Evolutionary conservation across 257 asterid species (phyloP).

Genomic region (Plantago elongata): DNA sequence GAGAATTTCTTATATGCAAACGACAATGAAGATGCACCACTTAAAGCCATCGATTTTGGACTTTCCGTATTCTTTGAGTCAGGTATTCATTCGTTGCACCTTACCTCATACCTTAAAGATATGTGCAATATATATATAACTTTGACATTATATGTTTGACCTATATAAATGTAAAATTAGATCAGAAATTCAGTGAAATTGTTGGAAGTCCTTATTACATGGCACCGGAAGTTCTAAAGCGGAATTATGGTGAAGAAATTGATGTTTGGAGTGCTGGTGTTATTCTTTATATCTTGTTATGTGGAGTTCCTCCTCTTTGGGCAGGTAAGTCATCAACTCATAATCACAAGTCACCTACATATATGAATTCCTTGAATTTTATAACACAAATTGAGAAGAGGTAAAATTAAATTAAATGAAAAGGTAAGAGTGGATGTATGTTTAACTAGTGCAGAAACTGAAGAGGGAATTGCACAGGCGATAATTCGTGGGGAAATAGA

Average conservation of each 20-base stretch:
- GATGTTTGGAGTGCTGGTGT: slow-evolving; percentile 85
- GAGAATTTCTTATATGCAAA: slow-evolving; percentile 58
- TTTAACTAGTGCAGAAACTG: slow-evolving; percentile 51
- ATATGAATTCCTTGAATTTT: no score
- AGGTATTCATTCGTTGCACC: slow-evolving; percentile 28
- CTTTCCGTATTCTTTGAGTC: slow-evolving; percentile 61
- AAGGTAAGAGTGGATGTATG: no score
- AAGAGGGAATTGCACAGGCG: slow-evolving; percentile 75
- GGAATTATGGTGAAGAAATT: slow-evolving; percentile 63
- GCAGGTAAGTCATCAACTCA: slow-evolving; percentile 37
- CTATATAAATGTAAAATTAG: slow-evolving; percentile 27
- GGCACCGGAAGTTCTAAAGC: slow-evolving; percentile 71
- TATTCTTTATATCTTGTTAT: slow-evolving; percentile 59
- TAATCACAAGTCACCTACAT: not conserved
- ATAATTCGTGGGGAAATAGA: slow-evolving; percentile 59
- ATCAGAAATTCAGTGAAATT: slow-evolving; percentile 60
- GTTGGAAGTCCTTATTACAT: slow-evolving; percentile 77
- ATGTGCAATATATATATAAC: slow-evolving; percentile 3
- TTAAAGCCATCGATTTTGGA: slow-evolving; percentile 71
- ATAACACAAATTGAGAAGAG: no score
- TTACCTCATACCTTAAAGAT: not conserved
- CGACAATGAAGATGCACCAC: slow-evolving; percentile 51
- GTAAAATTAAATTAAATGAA: no score
- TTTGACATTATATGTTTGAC: slow-evolving; percentile 10
- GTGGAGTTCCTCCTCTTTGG: slow-evolving; percentile 77